A percentile compares a stretch with the other conserved stretches of the same genome.
Conservation (phyloP, 176 grass and related monocot species). For the Avena eriantha region DNA sequence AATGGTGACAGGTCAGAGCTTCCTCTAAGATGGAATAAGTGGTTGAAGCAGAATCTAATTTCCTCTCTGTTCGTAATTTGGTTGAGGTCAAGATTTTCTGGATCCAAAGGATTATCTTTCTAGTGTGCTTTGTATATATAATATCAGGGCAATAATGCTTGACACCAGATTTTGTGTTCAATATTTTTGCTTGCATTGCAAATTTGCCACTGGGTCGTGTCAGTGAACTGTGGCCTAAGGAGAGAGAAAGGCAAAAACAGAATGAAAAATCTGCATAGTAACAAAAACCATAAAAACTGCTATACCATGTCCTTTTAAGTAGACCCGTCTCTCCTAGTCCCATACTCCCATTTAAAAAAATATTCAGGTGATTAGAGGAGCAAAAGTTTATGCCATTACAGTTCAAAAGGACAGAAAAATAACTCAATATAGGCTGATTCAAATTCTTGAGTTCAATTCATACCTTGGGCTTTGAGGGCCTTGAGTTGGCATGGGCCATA, state of each 20-base stretch:
- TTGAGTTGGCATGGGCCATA: neutral
- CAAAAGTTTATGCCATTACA: neutral
- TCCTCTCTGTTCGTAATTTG: neutral
- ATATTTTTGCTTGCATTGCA: neutral
- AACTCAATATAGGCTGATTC: slow-evolving; percentile 8
- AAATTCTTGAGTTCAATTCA: slow-evolving; percentile 8
- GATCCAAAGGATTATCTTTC: slow-evolving; percentile 4
- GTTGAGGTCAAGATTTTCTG: neutral
- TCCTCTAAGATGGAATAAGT: neutral
- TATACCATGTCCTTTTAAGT: neutral
- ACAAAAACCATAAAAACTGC: neutral
- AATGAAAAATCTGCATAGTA: slow-evolving; percentile 17
- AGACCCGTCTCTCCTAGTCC: neutral
- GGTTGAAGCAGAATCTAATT: neutral
- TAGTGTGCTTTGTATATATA: neutral
- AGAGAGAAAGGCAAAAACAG: neutral
- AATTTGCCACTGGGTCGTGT: slow-evolving; percentile 1
- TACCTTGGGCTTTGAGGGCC: neutral
- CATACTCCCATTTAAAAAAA: neutral
- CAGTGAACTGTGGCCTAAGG: neutral
- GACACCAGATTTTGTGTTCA: neutral
- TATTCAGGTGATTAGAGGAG: slow-evolving; percentile 12
- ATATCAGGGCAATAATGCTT: neutral
- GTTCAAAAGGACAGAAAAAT: neutral
- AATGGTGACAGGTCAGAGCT: neutral